phyloP scores from a whole-genome alignment of 176 grass and related monocot genomes.

The Zoysia japonica region DNA sequence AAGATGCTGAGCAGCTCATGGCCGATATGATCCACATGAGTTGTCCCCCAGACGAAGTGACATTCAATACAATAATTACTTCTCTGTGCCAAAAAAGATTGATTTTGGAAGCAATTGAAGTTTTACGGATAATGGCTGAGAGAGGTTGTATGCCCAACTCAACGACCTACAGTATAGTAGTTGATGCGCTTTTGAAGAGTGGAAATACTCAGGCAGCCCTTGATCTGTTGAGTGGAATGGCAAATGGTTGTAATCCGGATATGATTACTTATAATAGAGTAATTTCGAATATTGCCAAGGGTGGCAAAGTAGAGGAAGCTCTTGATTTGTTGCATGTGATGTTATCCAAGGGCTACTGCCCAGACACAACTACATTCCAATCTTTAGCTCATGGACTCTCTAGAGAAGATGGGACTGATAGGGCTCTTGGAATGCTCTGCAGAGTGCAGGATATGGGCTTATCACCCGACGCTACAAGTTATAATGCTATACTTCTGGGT shows the following conservation, averaged over 20 bases:
- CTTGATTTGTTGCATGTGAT: conserved; percentile 54
- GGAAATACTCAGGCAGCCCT: conserved; percentile 16
- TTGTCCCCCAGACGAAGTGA: conserved; percentile 29
- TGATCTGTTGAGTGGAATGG: conserved; percentile 13
- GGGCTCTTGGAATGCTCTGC: conserved; percentile 40
- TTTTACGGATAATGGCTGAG: conserved; percentile 36
- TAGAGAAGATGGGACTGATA: conserved; percentile 39
- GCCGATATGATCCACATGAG: conserved; percentile 23
- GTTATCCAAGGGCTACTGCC: conserved; percentile 37
- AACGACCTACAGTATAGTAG: conserved; percentile 27
- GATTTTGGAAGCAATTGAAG: conserved; percentile 33
- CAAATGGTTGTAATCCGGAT: conserved; percentile 5
- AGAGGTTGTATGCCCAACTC: conserved; percentile 35
- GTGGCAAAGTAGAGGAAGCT: conserved; percentile 46
- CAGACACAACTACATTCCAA: conserved; percentile 50
- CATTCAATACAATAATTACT: conserved; percentile 27
- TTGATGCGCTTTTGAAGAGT: conserved; percentile 36
- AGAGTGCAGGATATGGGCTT: conserved; percentile 53
- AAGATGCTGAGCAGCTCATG: conserved; percentile 37
- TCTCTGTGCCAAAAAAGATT: conserved; percentile 42
- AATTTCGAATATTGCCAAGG: conserved; percentile 43
- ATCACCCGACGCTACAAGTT: conserved; percentile 44
- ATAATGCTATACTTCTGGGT: conserved; percentile 52
- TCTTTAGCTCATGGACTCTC: conserved; percentile 46
- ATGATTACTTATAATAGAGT: conserved; percentile 50